Percentiles rank a stretch among this genome's conserved stretches.
Conservation (phyloP, 169 alveolate species). For the Eimeria tenella region DNA sequence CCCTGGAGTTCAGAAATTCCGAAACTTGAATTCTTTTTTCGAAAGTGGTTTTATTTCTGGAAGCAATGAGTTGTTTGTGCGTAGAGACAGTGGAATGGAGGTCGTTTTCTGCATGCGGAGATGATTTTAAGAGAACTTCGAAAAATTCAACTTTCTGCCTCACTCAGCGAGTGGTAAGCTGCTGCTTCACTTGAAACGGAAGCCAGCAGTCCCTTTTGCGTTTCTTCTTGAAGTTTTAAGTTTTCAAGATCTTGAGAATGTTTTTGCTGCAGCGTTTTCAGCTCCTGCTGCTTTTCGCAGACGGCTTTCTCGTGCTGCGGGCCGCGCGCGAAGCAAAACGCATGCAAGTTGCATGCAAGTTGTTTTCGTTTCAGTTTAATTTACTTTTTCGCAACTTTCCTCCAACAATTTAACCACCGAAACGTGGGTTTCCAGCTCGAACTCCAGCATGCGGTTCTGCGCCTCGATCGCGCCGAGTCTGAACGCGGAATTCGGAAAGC, state of each 20-base stretch:
- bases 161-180: constrained; percentile 18
- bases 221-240: constrained; percentile 19
- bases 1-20: neutral
- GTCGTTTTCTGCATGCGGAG: neutral
- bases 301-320: neutral
- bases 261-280: neutral
- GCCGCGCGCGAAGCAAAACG: no score
- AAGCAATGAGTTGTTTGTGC: neutral
- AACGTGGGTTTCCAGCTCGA: constrained; percentile 10
- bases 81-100: neutral
- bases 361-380: neutral
- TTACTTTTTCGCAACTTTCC: constrained; percentile 22
- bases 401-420: neutral
- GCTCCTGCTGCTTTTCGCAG: neutral
- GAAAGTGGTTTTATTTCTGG: neutral
- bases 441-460: constrained; percentile 20
- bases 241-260: neutral
- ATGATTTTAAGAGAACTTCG: neutral
- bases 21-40: neutral
- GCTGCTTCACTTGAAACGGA: neutral
- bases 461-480: neutral
- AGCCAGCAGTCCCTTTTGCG: neutral
- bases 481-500: neutral
- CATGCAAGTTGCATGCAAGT: no score
- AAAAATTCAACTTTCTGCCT: neutral